Conservation (phyloP, 352 stramenopile species). For the Plasmopara halstedii region DNA sequence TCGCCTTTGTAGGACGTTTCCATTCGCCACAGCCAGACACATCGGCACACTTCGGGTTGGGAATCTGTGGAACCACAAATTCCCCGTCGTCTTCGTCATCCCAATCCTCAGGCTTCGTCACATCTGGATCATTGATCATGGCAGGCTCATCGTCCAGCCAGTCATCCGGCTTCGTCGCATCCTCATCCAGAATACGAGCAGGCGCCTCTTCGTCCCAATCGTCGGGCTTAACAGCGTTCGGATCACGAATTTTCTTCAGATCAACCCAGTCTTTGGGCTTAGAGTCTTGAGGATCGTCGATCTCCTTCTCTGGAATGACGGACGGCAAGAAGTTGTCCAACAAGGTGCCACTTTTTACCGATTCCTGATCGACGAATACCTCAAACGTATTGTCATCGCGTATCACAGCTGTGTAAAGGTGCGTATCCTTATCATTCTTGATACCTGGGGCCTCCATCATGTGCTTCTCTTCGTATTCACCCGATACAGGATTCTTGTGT, state of each 20-base stretch:
- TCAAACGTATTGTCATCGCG: conserved; percentile 89
- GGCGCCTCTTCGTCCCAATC: conserved; percentile 92
- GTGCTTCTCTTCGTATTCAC: conserved; percentile 93
- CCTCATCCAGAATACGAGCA: conserved; percentile 73
- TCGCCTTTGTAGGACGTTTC: conserved; percentile 79
- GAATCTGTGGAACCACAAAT: conserved; percentile 83
- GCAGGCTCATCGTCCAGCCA: conserved; percentile 85
- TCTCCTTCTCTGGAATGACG: conserved; percentile 84
- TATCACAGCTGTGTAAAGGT: conserved; percentile 91
- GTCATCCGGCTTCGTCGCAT: conserved; percentile 80
- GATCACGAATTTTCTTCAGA: conserved; percentile 83
- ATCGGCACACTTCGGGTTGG: conserved; percentile 82
- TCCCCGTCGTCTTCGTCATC: conserved; percentile 91
- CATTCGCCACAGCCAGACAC: conserved; percentile 89
- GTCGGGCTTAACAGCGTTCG: conserved; percentile 78
- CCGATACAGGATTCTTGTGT: conserved; percentile 88
- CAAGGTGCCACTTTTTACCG: conserved; percentile 75
- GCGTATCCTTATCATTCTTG: conserved; percentile 79
- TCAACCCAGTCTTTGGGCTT: conserved; percentile 93
- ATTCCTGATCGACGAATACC: conserved; percentile 87
- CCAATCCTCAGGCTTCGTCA: conserved; percentile 89
- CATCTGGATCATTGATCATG: conserved; percentile 74
- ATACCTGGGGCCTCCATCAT: conserved; percentile 68
- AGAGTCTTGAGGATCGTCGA: conserved; percentile 86
- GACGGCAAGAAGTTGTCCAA: conserved; percentile 78